phyloP scores from a whole-genome alignment of 805 yeast genomes.

The Monosporozyma servazzii region DNA sequence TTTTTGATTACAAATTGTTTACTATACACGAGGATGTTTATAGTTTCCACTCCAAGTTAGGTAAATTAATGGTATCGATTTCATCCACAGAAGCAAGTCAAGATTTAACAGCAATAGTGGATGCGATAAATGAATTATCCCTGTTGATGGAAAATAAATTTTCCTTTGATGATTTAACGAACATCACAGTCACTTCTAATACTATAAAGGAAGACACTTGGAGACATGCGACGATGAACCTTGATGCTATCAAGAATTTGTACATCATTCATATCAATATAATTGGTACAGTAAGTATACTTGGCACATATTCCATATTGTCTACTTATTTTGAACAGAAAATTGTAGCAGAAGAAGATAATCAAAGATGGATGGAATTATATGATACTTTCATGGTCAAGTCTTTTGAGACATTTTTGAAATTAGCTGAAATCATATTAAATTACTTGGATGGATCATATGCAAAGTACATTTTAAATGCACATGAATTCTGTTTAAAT shows the following conservation, averaged over 20 bases:
- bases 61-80: slow-evolving; percentile 5
- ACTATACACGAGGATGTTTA: slow-evolving; percentile 11
- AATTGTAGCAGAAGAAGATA: neutral
- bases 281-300: slow-evolving; percentile 7
- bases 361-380: slow-evolving; percentile 4
- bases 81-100: neutral
- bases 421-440: slow-evolving; percentile 2
- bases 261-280: slow-evolving; percentile 11
- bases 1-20: slow-evolving; percentile 6
- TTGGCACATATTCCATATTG: slow-evolving; percentile 9
- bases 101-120: slow-evolving; percentile 5
- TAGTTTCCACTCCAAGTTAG: slow-evolving; percentile 9
- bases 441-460: slow-evolving; percentile 9
- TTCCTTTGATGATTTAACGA: slow-evolving; percentile 6
- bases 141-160: slow-evolving; percentile 9
- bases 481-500: slow-evolving; percentile 8
- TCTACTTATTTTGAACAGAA: slow-evolving; percentile 12
- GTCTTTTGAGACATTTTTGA: slow-evolving; percentile 3
- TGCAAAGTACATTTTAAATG: neutral
- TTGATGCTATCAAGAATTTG: slow-evolving; percentile 4
- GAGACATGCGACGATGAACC: slow-evolving; percentile 8
- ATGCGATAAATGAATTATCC: slow-evolving; percentile 6
- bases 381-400: slow-evolving; percentile 8
- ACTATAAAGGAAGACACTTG: slow-evolving; percentile 3
- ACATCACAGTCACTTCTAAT: neutral